Conservation (phyloP, 2,329 filamentous ascomycete genomes). For the Colletotrichum spinosum region DNA sequence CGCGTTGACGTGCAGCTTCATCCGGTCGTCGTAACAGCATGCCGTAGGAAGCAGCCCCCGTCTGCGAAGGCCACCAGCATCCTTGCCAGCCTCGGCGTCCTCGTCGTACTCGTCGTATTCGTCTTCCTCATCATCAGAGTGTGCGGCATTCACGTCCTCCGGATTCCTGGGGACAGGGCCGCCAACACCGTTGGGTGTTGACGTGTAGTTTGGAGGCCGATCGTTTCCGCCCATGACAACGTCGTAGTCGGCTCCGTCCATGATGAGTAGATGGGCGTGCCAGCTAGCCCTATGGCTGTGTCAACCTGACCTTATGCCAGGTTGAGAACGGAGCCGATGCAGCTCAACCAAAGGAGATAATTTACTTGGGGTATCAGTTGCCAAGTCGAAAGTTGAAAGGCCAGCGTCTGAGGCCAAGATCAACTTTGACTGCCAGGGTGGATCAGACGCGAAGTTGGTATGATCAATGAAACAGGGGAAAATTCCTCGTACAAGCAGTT, state of each 20-base stretch:
- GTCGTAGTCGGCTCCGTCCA: constrained; percentile 37
- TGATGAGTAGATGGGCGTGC: constrained; percentile 14
- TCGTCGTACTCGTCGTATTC: constrained; percentile 43
- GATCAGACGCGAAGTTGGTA: no score
- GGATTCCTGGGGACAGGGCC: constrained; percentile 8
- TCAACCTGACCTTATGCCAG: constrained; percentile 1
- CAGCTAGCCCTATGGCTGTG: constrained; percentile 12
- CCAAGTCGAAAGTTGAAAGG: no score
- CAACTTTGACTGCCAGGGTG: no score
- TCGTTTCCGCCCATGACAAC: constrained; percentile 57
- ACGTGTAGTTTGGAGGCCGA: constrained; percentile 56
- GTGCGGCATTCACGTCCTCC: constrained; percentile 38
- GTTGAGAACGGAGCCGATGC: background rate
- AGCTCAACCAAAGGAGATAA: background rate
- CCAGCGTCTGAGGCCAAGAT: no score
- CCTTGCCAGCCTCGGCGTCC: constrained; percentile 50
- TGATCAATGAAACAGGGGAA: no score
- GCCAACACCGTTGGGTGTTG: constrained; percentile 50
- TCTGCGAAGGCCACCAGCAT: constrained; percentile 53
- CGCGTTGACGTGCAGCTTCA: constrained; percentile 94
- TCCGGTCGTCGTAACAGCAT: constrained; percentile 90
- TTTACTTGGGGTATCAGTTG: no score
- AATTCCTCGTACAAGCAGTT: no score
- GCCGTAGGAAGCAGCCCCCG: constrained; percentile 74
- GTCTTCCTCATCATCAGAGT: constrained; percentile 49